Evolutionary conservation across 768 basidiomycete species (phyloP).

Genomic region (Podaxis rugospora): DNA sequence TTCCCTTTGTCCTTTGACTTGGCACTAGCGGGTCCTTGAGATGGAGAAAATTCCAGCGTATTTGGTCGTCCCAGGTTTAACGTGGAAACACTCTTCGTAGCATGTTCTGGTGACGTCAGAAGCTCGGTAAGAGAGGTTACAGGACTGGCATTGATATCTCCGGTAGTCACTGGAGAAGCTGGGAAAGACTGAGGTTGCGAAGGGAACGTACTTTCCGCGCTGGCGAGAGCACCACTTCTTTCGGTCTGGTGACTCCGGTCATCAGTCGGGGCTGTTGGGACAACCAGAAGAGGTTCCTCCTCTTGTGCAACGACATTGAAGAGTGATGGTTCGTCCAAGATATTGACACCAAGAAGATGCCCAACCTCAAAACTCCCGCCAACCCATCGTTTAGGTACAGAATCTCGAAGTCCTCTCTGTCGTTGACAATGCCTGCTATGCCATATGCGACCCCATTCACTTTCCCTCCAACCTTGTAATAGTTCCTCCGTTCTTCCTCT

Average conservation of each 20-base stretch:
- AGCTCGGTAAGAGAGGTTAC: constrained; percentile 16
- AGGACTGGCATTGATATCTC: constrained; percentile 7
- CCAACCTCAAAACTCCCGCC: constrained; percentile 78
- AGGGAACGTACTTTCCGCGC: constrained; percentile 20
- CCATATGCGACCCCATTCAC: constrained; percentile 57
- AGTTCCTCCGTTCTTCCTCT: constrained; percentile 53
- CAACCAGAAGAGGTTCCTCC: not conserved
- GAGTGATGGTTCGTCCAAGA: constrained; percentile 38
- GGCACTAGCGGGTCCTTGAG: not conserved
- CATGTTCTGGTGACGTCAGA: not conserved
- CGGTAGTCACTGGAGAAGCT: not conserved
- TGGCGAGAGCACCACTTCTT: not conserved
- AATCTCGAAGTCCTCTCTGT: constrained; percentile 22
- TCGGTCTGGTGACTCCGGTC: not conserved
- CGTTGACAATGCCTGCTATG: constrained; percentile 28
- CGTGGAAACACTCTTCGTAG: constrained; percentile 4
- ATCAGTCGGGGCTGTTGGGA: not conserved
- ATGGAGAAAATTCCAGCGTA: not conserved
- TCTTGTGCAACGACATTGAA: not conserved
- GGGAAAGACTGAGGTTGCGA: constrained; percentile 11
- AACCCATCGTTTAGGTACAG: constrained; percentile 45
- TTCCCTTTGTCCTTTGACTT: constrained; percentile 20
- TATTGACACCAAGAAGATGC: constrained; percentile 64
- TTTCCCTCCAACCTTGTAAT: constrained; percentile 56
- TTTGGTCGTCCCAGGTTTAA: not conserved